Percentiles rank a stretch among this genome's conserved stretches.
Evolutionary conservation across 305 asterid genomes (phyloP).

Genomic region (Fraxinus velutina): DNA sequence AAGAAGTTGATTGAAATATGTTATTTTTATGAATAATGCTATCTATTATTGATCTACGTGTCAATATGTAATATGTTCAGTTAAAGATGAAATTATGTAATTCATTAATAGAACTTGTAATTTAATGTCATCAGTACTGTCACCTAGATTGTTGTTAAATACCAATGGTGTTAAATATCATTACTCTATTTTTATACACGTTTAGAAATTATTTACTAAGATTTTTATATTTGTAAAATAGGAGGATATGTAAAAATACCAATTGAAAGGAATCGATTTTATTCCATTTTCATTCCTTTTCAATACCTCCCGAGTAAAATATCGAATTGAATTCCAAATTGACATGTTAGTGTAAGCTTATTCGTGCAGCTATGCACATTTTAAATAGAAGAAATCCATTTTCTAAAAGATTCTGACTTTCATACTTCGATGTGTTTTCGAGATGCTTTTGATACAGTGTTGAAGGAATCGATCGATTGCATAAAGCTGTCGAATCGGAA

Average conservation of each 20-base stretch:
- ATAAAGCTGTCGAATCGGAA: no score
- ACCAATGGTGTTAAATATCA: no score
- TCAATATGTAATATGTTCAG: no score
- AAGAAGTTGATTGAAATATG: no score
- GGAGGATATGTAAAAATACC: background rate
- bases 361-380: background rate
- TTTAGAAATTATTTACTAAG: background rate
- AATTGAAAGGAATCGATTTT: background rate
- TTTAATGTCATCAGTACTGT: no score
- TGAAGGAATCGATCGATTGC: background rate
- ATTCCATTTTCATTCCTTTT: background rate
- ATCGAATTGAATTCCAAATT: background rate
- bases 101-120: no score
- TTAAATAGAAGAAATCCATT: no score
- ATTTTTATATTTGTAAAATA: background rate
- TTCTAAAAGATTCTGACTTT: background rate
- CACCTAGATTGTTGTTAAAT: no score
- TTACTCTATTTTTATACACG: background rate
- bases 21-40: no score
- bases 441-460: background rate
- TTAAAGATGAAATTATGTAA: no score
- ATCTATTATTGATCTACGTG: no score
- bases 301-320: background rate
- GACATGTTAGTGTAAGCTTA: background rate
- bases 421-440: background rate